Conservation (phyloP, 345 rosid genomes). For the Laguncularia racemosa region DNA sequence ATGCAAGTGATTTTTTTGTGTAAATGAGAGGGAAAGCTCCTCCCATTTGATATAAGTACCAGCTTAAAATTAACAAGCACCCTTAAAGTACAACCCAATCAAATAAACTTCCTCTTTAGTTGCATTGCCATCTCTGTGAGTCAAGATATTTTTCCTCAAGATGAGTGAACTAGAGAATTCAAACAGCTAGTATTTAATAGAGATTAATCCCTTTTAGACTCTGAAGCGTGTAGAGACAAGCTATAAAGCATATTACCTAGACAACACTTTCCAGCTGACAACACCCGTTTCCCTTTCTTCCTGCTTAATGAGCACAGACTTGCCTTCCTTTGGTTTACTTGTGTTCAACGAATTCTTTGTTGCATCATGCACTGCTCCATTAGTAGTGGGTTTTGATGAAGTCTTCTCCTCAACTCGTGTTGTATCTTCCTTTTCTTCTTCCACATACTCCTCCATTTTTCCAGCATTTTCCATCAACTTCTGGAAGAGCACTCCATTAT, state of each 20-base stretch:
- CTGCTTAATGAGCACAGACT: slow-evolving; percentile 87
- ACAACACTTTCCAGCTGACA: slow-evolving; percentile 66
- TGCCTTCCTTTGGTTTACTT: slow-evolving; percentile 54
- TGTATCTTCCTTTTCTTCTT: slow-evolving; percentile 52
- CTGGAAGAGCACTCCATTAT: slow-evolving; percentile 63
- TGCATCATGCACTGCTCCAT: slow-evolving; percentile 40
- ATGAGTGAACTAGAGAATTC: no score
- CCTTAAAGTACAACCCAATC: no score
- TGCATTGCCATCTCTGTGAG: no score
- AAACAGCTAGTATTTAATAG: no score
- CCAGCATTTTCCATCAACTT: slow-evolving; percentile 99
- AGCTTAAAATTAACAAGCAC: no score
- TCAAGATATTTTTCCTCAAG: no score
- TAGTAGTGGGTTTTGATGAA: slow-evolving; percentile 39
- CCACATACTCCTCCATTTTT: slow-evolving; percentile 89
- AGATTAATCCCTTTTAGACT: no score
- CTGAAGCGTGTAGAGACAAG: not conserved
- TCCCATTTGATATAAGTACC: no score
- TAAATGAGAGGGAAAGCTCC: no score
- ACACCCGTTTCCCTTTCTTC: slow-evolving; percentile 99
- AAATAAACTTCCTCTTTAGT: no score
- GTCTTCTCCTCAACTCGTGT: slow-evolving; percentile 34
- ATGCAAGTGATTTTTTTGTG: no score
- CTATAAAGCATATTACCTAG: slow-evolving; percentile 37
- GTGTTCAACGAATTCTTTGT: slow-evolving; percentile 29